Percentiles rank a stretch among this genome's conserved stretches.
phyloP scores from a whole-genome alignment of 2,329 filamentous ascomycete genomes.

The Colletotrichum lini region DNA sequence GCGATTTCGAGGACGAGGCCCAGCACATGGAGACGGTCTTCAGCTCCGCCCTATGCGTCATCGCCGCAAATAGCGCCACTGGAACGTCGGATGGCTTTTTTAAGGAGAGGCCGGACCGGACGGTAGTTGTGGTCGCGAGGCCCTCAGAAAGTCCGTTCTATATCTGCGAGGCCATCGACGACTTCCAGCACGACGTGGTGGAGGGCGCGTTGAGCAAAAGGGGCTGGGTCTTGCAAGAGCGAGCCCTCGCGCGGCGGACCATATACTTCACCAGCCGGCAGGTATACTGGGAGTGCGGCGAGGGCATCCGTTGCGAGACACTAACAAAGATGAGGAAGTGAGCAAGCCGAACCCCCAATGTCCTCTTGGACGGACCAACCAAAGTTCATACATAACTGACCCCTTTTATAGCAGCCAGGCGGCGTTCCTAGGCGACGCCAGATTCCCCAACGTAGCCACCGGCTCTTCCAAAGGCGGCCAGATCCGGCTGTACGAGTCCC shows the following conservation, averaged over 20 bases:
- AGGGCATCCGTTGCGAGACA: constrained; percentile 52
- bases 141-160: neutral
- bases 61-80: constrained; percentile 7
- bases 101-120: neutral
- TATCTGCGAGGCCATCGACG: constrained; percentile 49
- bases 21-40: constrained; percentile 27
- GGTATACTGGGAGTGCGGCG: constrained; percentile 18
- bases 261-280: neutral
- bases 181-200: constrained; percentile 37
- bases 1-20: neutral
- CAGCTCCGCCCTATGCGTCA: constrained; percentile 1
- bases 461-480: neutral
- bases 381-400: neutral
- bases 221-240: constrained; percentile 21
- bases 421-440: constrained; percentile 10
- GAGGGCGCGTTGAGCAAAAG: neutral
- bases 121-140: neutral
- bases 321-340: constrained; percentile 52
- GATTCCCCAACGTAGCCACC: neutral
- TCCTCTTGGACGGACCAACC: neutral
- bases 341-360: constrained; percentile 11
- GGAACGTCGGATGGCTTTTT: neutral
- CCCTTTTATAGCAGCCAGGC: neutral
- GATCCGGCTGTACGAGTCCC: constrained; percentile 3
- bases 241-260: neutral